Base-by-base conservation (phyloP, 2,329 filamentous ascomycete species). In the Bipolaris bicolor region DNA sequence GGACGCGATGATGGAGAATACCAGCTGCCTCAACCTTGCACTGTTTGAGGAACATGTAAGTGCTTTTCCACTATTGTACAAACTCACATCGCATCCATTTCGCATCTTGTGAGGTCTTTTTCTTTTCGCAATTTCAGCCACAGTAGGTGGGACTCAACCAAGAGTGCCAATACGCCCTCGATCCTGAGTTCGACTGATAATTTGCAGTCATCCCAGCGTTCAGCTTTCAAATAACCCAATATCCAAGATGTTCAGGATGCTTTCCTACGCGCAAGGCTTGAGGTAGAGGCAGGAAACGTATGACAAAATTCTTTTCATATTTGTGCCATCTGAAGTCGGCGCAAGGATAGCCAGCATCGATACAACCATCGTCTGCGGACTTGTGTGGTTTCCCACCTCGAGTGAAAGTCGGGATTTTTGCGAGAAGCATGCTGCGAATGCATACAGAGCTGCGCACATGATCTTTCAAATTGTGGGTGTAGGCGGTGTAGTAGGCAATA, bases 381-480 rank as follows among this genome's bases (percentile, higher is more conserved):
- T 7, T 1, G 5, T 0, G 2, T 11, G 3, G 33, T 9, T 26
- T 2, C 2, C 16, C 13, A 0, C 16, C 33, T 15, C 15, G 1
- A 9, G 9, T 20, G 2, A 5, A 33, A 9, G 7, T 31, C 1
- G 3, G 3, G 11, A 1, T 15, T 1, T n/a, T 16, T 15, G 16
- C 11, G 13, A 3, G 3, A 22, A 34, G 2, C 45, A 47, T 20
- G 1, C 3, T 47, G 33, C 7, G 9, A 45, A 45, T 45, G 26
- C 41, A 45, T 5, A 3, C 3, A 29, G 3, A 4, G 2, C n/a
- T 18, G 9, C 7, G 3, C 10, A 1, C 5, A 15, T 26, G 1
- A 1, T 10, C 29, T 13, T 5, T 3, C 3, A 7, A 15, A 6
- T 44, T 44, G 7, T 29, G 2, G 15, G 41, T 31, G 7, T 11